A percentile compares a stretch with the other conserved stretches of the same genome.
Evolutionary conservation across 2,329 filamentous ascomycete genomes (phyloP).

Genomic region (Fusarium marasasianum): DNA sequence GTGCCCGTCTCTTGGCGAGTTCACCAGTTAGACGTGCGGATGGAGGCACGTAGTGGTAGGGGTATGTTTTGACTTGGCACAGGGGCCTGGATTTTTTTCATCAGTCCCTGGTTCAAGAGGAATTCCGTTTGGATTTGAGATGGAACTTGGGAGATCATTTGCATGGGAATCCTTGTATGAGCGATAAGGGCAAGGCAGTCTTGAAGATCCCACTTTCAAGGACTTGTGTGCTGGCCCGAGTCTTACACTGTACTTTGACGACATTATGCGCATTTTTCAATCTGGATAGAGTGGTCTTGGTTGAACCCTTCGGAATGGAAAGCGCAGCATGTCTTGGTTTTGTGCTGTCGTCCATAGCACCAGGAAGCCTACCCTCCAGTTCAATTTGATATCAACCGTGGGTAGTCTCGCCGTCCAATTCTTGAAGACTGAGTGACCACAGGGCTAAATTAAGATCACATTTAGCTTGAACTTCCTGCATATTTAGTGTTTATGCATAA

Average conservation of each 20-base stretch:
- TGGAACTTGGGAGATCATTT: not conserved
- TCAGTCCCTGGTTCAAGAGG: not conserved
- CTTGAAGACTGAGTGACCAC: fast-evolving
- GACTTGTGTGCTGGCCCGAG: too few relatives aligned
- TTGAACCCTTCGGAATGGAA: fast-evolving
- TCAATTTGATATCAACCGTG: too few relatives aligned
- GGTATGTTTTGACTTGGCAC: not conserved
- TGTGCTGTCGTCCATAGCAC: not conserved
- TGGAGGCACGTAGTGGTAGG: constrained; percentile 1
- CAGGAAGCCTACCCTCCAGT: too few relatives aligned
- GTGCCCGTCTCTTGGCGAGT: not conserved
- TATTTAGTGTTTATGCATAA: not conserved
- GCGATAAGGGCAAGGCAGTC: not conserved
- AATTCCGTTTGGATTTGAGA: not conserved
- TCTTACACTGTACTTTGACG: not conserved
- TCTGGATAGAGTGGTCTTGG: too few relatives aligned
- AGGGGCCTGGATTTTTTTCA: not conserved
- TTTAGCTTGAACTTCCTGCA: not conserved
- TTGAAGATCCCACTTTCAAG: not conserved
- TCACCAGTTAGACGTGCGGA: constrained; percentile 6
- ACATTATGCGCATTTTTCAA: fast-evolving
- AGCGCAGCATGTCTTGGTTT: not conserved
- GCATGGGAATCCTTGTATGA: not conserved
- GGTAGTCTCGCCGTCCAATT: too few relatives aligned
- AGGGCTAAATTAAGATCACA: not conserved